Conservation (phyloP, 2,329 filamentous ascomycete species). For the Verticillium klebahnii region DNA sequence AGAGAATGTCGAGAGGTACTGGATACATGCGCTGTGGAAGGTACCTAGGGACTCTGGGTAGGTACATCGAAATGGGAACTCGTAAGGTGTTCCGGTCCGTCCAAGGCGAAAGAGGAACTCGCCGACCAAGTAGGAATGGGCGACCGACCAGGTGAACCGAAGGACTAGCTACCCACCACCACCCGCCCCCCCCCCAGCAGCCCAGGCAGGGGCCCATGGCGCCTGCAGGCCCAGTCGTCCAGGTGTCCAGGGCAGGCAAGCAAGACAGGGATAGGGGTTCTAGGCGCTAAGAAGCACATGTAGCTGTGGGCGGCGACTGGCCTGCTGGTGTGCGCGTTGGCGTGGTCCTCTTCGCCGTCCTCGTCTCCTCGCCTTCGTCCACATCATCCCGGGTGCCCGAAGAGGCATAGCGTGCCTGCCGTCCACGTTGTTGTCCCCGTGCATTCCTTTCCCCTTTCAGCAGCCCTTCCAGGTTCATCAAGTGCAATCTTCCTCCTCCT, state of each 20-base stretch:
- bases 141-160: background rate
- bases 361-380: background rate
- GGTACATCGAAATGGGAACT: too few relatives aligned
- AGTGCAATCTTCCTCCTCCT: too few relatives aligned
- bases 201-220: background rate
- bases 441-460: background rate
- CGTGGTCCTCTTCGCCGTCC: background rate
- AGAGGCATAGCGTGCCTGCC: background rate
- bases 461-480: background rate
- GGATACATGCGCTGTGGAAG: background rate
- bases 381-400: background rate
- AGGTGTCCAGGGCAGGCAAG: background rate
- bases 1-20: too few relatives aligned
- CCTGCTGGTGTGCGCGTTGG: background rate
- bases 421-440: background rate
- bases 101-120: background rate
- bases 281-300: background rate
- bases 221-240: background rate
- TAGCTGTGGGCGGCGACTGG: background rate
- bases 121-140: background rate
- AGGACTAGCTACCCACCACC: too few relatives aligned
- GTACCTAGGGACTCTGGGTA: background rate
- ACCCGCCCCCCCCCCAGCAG: too few relatives aligned
- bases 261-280: background rate
- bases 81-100: background rate